Base-by-base conservation (phyloP, 2,329 filamentous ascomycete species). In the Nemania diffusa region DNA sequence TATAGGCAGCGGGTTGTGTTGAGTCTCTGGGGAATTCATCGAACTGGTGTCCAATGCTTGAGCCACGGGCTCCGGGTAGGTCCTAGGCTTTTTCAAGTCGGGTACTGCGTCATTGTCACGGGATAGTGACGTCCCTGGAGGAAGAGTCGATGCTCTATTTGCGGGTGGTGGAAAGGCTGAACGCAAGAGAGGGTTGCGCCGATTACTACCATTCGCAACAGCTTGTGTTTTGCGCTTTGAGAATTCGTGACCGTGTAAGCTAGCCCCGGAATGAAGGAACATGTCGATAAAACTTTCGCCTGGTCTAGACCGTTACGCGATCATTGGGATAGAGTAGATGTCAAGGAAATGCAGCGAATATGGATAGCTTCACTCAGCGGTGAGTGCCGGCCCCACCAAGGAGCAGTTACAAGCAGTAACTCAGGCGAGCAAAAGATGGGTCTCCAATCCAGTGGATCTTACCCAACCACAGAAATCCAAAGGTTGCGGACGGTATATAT, bases 171-270 rank as follows among this genome's bases (percentile, higher is more conserved):
- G 63, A 32, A 76, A 73, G 34, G 73, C 69, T 57, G 76, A 76
- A 52, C 75, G 74, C 27, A 78, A 65, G 34, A 78, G 70, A 55
- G 72, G 64, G 51, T 76, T 75, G 68, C 73, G 74, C 53, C 72
- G 64, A 55, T 72, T 74, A 44, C 65, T 69, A 44, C 69, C 68
- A 57, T 46, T 78, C 76, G 69, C 76, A 78, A 62, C 75, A 74
- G 78, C 71, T 26, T 77, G 64, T 61, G 78, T 73, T 51, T 78
- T 77, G 64, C 78, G 77, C 32, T 64, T 61, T 5, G 85, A 87
- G 72, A 85, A 88, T 74, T 88, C 86, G 74, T 88, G 87, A 75
- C 86, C 87, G 74, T 89, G 86, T 22, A 89, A 80, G 77, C 86
- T 85, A 57, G 87, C 87, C 52, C 85, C 87, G 20, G 85, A 82